These are phyloP conservation scores for Pseudogymnoascus sp. DNA, from an alignment of 2,329 filamentous ascomycete genomes.

Conservation along the genomic window DNA sequence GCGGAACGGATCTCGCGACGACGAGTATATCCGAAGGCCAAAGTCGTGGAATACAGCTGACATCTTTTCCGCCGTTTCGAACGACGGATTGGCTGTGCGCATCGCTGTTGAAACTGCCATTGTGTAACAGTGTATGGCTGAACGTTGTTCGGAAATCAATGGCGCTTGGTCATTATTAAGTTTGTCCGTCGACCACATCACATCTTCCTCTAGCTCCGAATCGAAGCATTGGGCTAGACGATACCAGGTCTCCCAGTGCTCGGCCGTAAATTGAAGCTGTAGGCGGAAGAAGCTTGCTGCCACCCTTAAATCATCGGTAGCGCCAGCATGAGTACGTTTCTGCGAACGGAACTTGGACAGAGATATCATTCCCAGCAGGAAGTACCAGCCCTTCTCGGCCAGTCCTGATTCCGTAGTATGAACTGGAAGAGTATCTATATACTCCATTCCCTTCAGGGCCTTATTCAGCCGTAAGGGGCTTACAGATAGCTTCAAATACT, in stretches of 20 bases:
- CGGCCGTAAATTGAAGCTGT: slow-evolving; percentile 28
- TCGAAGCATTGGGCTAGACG: slow-evolving; percentile 34
- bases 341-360: slow-evolving; percentile 64
- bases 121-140: slow-evolving; percentile 38
- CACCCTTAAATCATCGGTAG: slow-evolving; percentile 31
- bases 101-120: slow-evolving; percentile 59
- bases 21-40: slow-evolving; percentile 59
- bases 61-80: slow-evolving; percentile 47
- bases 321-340: slow-evolving; percentile 28
- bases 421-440: slow-evolving; percentile 63
- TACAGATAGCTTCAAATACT: slow-evolving; percentile 75
- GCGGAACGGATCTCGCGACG: slow-evolving; percentile 57
- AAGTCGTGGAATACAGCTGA: slow-evolving; percentile 63
- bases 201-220: slow-evolving; percentile 32
- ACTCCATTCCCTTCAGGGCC: slow-evolving; percentile 70
- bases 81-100: slow-evolving; percentile 44
- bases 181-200: slow-evolving; percentile 34
- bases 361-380: slow-evolving; percentile 79
- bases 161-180: slow-evolving; percentile 31
- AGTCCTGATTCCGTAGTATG: slow-evolving; percentile 61
- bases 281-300: slow-evolving; percentile 31
- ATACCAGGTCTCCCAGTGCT: slow-evolving; percentile 36
- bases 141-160: slow-evolving; percentile 28
- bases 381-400: slow-evolving; percentile 84
- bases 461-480: slow-evolving; percentile 73